Conservation (phyloP, 2,329 filamentous ascomycete genomes). For the Aspergillus spinulosporus region DNA sequence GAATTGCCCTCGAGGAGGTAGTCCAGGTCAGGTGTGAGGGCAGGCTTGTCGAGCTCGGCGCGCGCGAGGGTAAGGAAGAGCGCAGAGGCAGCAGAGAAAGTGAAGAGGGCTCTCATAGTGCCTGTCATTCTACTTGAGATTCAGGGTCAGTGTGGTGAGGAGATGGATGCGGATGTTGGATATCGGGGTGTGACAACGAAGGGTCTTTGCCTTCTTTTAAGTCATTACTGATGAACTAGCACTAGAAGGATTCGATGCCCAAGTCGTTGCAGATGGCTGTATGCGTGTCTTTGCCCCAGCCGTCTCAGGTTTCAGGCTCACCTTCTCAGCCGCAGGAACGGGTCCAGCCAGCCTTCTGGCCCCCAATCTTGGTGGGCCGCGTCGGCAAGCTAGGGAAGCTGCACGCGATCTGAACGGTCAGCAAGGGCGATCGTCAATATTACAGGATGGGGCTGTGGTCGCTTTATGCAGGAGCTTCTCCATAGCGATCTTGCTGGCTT, state of each 20-base stretch:
- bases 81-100: neutral
- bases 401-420: neutral
- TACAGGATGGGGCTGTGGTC: neutral
- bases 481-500: neutral
- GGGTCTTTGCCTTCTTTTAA: neutral
- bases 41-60: slow-evolving; percentile 10
- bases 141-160: neutral
- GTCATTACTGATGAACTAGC: no score
- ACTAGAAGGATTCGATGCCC: no score
- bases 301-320: neutral
- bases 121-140: neutral
- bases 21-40: slow-evolving; percentile 11
- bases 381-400: neutral
- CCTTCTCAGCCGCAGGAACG: neutral
- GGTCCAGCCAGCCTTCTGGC: neutral
- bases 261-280: no score
- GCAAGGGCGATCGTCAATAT: neutral
- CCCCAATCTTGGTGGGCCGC: slow-evolving; percentile 1
- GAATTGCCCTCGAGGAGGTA: slow-evolving; percentile 12
- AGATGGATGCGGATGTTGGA: neutral
- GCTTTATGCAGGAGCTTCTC: neutral
- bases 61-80: neutral
- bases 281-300: neutral
- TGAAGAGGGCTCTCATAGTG: neutral
- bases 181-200: no score